A percentile compares a stretch with the other conserved stretches of the same genome.
These are phyloP conservation scores for Rhododendron vialii DNA, from an alignment of 148 eudicot genomes.

Conservation along the genomic window DNA sequence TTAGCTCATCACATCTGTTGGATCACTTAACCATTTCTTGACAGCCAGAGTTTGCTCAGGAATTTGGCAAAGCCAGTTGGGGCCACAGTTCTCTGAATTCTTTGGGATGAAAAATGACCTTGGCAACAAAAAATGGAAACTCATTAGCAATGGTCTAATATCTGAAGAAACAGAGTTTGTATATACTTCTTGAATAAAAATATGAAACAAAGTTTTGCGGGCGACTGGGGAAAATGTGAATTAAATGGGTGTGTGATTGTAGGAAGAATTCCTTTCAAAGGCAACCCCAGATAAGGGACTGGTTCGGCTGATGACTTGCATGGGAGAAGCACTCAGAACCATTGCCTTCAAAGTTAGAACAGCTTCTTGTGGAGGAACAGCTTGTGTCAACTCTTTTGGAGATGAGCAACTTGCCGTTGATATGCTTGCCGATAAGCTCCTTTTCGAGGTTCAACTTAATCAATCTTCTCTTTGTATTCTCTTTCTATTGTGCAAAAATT, in stretches of 20 bases:
- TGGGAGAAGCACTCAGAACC: slow-evolving; percentile 96
- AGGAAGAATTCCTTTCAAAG: slow-evolving; percentile 93
- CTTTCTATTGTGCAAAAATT: not conserved
- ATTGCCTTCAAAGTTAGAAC: slow-evolving; percentile 95
- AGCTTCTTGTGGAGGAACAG: slow-evolving; percentile 98
- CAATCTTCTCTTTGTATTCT: not conserved
- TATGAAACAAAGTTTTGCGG: not conserved
- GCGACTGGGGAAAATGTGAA: not conserved
- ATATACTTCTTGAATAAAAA: not conserved
- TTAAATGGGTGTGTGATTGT: slow-evolving; percentile 11
- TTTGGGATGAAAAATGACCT: not conserved
- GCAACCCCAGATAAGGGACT: slow-evolving; percentile 82
- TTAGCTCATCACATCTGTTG: not conserved
- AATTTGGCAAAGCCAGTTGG: not conserved
- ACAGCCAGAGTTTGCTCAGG: not conserved
- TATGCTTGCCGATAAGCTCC: slow-evolving; percentile 93
- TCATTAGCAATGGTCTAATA: not conserved
- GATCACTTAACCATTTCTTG: not conserved
- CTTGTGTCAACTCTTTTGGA: slow-evolving; percentile 91
- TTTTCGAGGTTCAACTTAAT: slow-evolving; percentile 60
- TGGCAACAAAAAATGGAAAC: not conserved
- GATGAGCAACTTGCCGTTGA: slow-evolving; percentile 99
- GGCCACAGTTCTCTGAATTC: not conserved
- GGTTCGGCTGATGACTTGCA: slow-evolving; percentile 73
- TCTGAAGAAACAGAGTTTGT: not conserved